phyloP scores from a whole-genome alignment of 1,139 yeast species.

The Magnusiomyces magnusii region DNA sequence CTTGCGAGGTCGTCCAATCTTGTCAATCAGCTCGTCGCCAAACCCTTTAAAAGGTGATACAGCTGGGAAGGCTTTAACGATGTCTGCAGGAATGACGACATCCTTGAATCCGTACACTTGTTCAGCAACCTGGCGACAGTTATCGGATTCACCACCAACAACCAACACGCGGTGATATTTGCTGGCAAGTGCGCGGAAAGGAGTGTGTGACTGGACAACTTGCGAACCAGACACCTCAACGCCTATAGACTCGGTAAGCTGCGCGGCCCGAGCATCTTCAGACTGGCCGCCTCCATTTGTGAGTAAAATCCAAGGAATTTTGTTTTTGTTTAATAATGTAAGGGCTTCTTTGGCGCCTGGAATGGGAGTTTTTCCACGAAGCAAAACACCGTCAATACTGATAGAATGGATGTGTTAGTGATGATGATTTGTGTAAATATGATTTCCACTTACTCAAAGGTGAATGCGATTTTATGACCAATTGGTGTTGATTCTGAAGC shows the following conservation, averaged over 20 bases:
- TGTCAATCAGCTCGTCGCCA: constrained; percentile 41
- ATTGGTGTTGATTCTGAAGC: background rate
- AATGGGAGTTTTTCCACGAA: constrained; percentile 66
- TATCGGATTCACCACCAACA: constrained; percentile 75
- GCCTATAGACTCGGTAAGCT: constrained; percentile 46
- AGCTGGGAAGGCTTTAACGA: constrained; percentile 49
- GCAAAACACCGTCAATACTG: constrained; percentile 80
- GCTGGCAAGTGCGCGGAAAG: constrained; percentile 56
- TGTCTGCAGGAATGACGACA: constrained; percentile 71
- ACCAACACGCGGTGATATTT: constrained; percentile 59
- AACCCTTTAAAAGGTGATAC: constrained; percentile 70
- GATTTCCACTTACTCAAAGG: constrained; percentile 30
- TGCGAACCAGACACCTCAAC: constrained; percentile 50
- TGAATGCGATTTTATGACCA: constrained; percentile 25
- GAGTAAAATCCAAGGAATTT: constrained; percentile 74
- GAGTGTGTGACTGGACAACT: constrained; percentile 87
- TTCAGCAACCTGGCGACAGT: constrained; percentile 61
- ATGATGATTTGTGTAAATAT: background rate
- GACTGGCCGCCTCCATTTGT: constrained; percentile 92
- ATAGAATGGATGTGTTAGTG: background rate
- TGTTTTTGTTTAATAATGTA: constrained; percentile 43
- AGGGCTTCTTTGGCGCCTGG: constrained; percentile 64
- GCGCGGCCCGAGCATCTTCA: constrained; percentile 55
- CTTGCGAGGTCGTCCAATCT: constrained; percentile 36
- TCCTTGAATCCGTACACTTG: constrained; percentile 67